Conservation (phyloP, 2,329 filamentous ascomycete genomes). For the Monilinia laxa region DNA sequence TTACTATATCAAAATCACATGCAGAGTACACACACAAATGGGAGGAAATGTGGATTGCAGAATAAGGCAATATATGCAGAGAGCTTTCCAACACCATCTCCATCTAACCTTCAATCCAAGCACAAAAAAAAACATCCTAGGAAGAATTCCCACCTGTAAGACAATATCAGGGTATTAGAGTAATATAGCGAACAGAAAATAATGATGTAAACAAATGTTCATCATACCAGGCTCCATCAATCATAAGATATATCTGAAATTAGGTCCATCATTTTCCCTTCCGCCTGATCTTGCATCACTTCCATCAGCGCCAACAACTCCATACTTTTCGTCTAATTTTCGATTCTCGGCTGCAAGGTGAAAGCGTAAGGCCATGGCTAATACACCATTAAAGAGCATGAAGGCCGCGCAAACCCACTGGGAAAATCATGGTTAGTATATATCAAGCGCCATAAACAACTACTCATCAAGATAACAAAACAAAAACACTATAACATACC, state of each 20-base stretch:
- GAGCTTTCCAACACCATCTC: too few species aligned
- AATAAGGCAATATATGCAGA: too few species aligned
- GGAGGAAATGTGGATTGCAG: too few species aligned
- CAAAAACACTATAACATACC: background rate
- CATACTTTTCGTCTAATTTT: constrained; percentile 52
- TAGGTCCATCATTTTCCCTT: constrained; percentile 8
- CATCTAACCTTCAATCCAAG: too few species aligned
- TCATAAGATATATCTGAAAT: constrained; percentile 21
- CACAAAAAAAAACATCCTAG: too few species aligned
- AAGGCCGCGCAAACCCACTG: constrained; percentile 58
- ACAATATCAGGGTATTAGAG: too few species aligned
- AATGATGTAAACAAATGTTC: too few species aligned
- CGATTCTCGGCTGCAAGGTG: constrained; percentile 61
- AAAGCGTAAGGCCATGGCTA: constrained; percentile 54
- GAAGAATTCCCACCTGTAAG: too few species aligned
- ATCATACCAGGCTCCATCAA: background rate
- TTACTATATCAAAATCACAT: too few species aligned
- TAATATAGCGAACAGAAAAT: too few species aligned
- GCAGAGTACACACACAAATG: too few species aligned
- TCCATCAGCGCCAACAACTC: constrained; percentile 20
- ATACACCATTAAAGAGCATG: constrained; percentile 57
- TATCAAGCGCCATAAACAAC: background rate
- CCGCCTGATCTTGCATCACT: background rate
- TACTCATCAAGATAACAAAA: background rate
- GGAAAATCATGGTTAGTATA: background rate